Evolutionary conservation across 495 filamentous ascomycete genomes (phyloP), one percentile per base, ranked within the genome.

Genomic region (Cetradonia linearis): DNA sequence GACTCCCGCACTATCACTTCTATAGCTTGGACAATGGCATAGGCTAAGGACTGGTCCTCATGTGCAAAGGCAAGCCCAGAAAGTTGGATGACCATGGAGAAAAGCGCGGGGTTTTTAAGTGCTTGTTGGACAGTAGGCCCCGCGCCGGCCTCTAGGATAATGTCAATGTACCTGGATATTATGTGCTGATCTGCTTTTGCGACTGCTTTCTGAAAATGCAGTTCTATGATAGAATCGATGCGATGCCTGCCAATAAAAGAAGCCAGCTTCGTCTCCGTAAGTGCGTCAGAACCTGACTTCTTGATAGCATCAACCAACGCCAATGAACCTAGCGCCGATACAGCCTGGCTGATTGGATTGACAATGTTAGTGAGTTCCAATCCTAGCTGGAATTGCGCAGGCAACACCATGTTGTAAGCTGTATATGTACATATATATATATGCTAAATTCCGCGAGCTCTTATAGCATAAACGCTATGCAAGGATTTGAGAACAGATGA

Each of bases 81-180:
- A 18, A 63, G 56, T 38, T 63, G 62, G 30, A 63, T 60, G 28
- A 63, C 57, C 62, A 63, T 63, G 14, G 62, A 63, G 49, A 60
- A 60, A 28, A 63, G 57, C n/a, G 56, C 56, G 1, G 62, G 62
- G 5, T 60, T 60, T 8, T 63, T 63, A 0, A 63, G 5, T 28
- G 56, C 57, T 42, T 63, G 56, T 53, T 60, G 57, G 18, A 63
- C 62, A 1, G 62, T 63, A 18, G 56, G 62, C 28, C 62, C 62
- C 28, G 28, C 20, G 5, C 62, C 56, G 16, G 62, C 55, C 28
- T 63, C 62, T n/a, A 63, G 23, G 23, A 63, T 18, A 31, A 63
- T 63, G 30, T 63, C 62, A 6, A 63, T 2, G n/a, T 63, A 63
- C 25, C 62, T 60, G 30, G 62, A 63, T 36, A 60, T 60, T 6